Evolutionary conservation across 1,284 basidiomycete genomes (phyloP).

Genomic region (Amylostereum areolatum): DNA sequence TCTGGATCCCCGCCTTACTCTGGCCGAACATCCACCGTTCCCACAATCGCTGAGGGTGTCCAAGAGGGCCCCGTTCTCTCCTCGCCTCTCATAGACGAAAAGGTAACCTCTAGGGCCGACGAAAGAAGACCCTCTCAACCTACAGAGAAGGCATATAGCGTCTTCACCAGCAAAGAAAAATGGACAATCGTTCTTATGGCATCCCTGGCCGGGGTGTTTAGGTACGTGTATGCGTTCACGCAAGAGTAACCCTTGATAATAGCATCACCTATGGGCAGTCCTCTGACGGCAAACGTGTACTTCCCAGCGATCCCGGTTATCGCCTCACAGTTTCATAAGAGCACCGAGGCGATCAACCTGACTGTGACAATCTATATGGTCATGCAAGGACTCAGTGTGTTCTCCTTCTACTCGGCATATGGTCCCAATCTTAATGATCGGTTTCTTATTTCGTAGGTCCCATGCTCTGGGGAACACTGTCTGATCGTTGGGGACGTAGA

Average conservation of each 20-base stretch:
- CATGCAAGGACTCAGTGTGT: conserved; percentile 64
- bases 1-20: too few relatives aligned
- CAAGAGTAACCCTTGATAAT: neutral
- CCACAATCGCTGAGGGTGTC: too few relatives aligned
- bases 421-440: neutral
- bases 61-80: too few relatives aligned
- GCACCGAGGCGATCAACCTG: conserved; percentile 65
- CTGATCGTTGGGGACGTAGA: conserved; percentile 40
- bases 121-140: too few relatives aligned
- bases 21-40: too few relatives aligned
- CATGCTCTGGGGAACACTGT: conserved; percentile 39
- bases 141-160: conserved; percentile 35
- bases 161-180: conserved; percentile 54
- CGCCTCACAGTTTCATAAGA: conserved; percentile 53
- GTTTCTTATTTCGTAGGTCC: conserved; percentile 23
- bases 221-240: conserved; percentile 28
- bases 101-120: too few relatives aligned
- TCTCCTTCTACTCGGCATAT: neutral
- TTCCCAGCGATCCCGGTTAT: conserved; percentile 73
- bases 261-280: conserved; percentile 31
- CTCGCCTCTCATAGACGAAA: neutral
- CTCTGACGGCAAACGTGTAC: conserved; percentile 71
- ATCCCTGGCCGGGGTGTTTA: conserved; percentile 55
- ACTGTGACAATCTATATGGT: conserved; percentile 79
- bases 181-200: conserved; percentile 60